phyloP scores from a whole-genome alignment of 495 filamentous ascomycete genomes.

The Annulohypoxylon bovei region DNA sequence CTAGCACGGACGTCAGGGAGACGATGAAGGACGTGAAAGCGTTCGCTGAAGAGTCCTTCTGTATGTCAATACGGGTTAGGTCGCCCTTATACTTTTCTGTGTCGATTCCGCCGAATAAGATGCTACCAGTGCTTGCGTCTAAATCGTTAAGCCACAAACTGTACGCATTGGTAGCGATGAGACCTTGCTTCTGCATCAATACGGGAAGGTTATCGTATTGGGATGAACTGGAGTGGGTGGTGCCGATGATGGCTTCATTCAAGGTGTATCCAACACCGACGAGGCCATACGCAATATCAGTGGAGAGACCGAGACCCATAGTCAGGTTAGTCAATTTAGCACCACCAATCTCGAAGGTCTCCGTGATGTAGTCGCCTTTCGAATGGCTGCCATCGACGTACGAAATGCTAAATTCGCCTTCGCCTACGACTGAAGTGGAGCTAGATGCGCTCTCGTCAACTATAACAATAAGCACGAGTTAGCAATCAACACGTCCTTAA shows the following conservation, averaged over 20 bases:
- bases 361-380: constrained; percentile 81
- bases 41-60: constrained; percentile 58
- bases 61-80: constrained; percentile 72
- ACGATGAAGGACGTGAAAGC: constrained; percentile 74
- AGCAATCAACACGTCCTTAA: neutral
- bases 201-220: constrained; percentile 83
- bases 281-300: constrained; percentile 78
- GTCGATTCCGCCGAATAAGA: constrained; percentile 91
- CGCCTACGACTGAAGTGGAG: constrained; percentile 71
- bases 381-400: constrained; percentile 87
- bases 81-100: constrained; percentile 82
- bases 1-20: constrained; percentile 69
- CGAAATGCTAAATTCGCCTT: constrained; percentile 79
- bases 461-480: constrained; percentile 27
- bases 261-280: constrained; percentile 85
- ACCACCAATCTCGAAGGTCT: constrained; percentile 78
- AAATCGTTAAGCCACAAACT: constrained; percentile 91
- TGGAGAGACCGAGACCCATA: constrained; percentile 82
- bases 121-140: constrained; percentile 55
- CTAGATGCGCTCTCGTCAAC: constrained; percentile 72
- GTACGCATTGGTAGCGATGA: constrained; percentile 86
- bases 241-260: constrained; percentile 78
- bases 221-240: constrained; percentile 42
- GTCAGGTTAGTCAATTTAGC: constrained; percentile 73
- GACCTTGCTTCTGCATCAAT: constrained; percentile 73